These are phyloP conservation scores for Lecanosticta acicola DNA, from an alignment of 2,329 filamentous ascomycete species.

Conservation along the genomic window DNA sequence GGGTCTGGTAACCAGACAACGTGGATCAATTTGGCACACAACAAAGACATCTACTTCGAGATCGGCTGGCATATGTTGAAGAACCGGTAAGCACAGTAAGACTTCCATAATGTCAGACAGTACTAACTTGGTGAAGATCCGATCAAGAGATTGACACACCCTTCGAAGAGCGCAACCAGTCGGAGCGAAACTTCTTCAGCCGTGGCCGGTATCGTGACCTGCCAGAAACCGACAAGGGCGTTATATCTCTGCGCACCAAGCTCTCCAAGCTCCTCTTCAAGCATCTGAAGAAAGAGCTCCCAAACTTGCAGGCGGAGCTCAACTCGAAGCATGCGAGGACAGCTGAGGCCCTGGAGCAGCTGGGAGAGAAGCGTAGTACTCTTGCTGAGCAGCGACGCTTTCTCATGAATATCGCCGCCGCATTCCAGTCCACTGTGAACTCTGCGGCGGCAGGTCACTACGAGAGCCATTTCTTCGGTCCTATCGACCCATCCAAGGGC, in stretches of 20 bases:
- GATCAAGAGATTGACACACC: constrained; percentile 32
- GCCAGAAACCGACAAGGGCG: constrained; percentile 38
- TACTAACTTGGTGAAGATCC: constrained; percentile 7
- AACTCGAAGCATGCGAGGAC: constrained; percentile 26
- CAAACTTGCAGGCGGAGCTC: constrained; percentile 32
- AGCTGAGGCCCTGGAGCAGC: constrained; percentile 34
- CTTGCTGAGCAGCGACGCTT: constrained; percentile 45
- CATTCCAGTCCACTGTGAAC: constrained; percentile 43
- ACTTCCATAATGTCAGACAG: not conserved
- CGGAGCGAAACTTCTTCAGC: constrained; percentile 35
- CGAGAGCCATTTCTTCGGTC: constrained; percentile 47
- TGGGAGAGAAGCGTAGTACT: constrained; percentile 48
- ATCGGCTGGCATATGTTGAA: constrained; percentile 53
- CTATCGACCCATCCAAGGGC: constrained; percentile 22
- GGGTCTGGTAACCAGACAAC: constrained; percentile 38
- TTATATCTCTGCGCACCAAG: constrained; percentile 43
- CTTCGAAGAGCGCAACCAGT: constrained; percentile 38
- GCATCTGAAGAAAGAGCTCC: constrained; percentile 35
- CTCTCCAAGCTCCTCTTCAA: constrained; percentile 47
- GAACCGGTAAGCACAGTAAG: constrained; percentile 34
- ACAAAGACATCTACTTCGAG: constrained; percentile 37
- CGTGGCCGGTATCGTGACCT: constrained; percentile 28
- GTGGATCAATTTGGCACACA: constrained; percentile 38
- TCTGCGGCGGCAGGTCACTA: constrained; percentile 50
- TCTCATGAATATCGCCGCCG: constrained; percentile 43